Conservation (phyloP, 768 basidiomycete genomes). For the Lyophyllum atratum region DNA sequence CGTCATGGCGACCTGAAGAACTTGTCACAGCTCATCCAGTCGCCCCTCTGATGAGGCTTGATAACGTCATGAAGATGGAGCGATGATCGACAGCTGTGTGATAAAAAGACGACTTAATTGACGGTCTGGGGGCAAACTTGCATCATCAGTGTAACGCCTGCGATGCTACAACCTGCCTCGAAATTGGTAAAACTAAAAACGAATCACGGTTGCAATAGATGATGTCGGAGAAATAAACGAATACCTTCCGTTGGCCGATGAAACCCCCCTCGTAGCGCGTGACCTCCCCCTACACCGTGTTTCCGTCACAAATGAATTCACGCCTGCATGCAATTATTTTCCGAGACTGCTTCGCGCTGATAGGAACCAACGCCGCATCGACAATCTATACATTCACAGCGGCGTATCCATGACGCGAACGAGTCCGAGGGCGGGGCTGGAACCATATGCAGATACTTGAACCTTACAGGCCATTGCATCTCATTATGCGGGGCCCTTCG, state of each 20-base stretch:
- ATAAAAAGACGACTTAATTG: neutral
- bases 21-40: neutral
- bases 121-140: neutral
- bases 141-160: neutral
- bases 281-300: neutral
- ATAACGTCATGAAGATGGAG: neutral
- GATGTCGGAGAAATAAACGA: neutral
- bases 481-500: neutral
- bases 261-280: slow-evolving; percentile 4
- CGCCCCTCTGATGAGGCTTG: neutral
- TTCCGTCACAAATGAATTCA: neutral
- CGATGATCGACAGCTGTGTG: neutral
- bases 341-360: neutral
- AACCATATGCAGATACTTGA: neutral
- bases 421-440: neutral
- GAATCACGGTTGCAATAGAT: neutral
- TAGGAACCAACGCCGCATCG: neutral
- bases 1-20: too few species aligned
- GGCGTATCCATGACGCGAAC: neutral
- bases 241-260: neutral
- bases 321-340: neutral
- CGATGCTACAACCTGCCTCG: neutral
- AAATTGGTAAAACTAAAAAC: neutral
- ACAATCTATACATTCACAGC: neutral
- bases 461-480: neutral